These are phyloP conservation scores for Rhododendron griersonianum DNA, from an alignment of 148 eudicot genomes.

Conservation along the genomic window DNA sequence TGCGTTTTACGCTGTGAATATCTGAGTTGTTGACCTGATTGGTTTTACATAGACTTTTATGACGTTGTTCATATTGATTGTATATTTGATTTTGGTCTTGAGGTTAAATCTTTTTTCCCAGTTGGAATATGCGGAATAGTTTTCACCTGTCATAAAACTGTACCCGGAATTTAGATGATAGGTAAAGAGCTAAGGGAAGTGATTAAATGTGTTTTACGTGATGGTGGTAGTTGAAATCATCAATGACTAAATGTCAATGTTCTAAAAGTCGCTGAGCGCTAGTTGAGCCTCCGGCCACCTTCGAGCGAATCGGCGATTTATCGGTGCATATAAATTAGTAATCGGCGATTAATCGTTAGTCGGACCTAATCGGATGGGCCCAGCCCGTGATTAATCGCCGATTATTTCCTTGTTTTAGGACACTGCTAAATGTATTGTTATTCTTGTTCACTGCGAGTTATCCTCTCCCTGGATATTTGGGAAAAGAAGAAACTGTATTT, in stretches of 20 bases:
- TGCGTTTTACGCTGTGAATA: neutral
- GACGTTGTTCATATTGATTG: neutral
- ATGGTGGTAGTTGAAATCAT: neutral
- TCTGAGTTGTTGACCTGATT: constrained; percentile 6
- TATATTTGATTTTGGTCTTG: neutral
- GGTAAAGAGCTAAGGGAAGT: neutral
- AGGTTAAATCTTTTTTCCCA: neutral
- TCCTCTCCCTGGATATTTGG: neutral
- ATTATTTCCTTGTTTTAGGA: too few relatives aligned
- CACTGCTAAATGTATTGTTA: too few relatives aligned
- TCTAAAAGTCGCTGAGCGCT: too few relatives aligned
- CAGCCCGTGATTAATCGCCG: too few relatives aligned
- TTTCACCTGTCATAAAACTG: neutral
- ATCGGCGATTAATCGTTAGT: too few relatives aligned
- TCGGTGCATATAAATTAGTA: too few relatives aligned
- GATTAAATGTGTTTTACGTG: neutral
- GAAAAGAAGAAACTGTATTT: neutral
- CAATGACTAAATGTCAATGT: neutral
- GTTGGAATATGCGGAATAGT: neutral
- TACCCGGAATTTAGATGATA: neutral
- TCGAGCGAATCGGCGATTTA: too few relatives aligned
- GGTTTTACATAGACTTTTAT: neutral
- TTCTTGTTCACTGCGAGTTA: neutral
- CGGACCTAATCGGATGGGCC: too few relatives aligned
- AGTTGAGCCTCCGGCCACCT: too few relatives aligned